Base-by-base conservation (phyloP, 2,329 filamentous ascomycete genomes). In the Dothideomycetes sp. region DNA sequence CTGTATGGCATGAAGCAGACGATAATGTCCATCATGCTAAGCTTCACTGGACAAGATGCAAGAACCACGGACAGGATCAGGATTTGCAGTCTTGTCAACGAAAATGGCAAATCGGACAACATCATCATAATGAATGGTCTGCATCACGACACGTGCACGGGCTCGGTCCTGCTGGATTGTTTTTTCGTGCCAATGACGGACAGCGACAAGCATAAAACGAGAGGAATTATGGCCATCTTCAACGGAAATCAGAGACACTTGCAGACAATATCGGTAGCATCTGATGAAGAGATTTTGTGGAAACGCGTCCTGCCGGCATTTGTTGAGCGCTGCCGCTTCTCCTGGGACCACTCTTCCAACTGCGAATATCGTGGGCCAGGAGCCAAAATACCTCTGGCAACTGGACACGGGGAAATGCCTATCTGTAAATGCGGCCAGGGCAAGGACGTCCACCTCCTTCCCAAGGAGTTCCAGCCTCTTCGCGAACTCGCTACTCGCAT, bases 321-420 rank as follows among this genome's bases (percentile, higher is more conserved):
- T 29, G 51, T 49, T 14, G 60, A 63, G 38, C 57, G 63, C n/a
- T 64, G 61, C 38, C 53, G 62, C 5, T 27, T 27, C 12, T 43
- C 43, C 5, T 65, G 61, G 62, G 46, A 49, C 17, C 63, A 66
- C 42, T 40, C 41, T 10, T 9, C 45, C 1, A 41, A 44, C 3
- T 66, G 63, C 45, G 50, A 55, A 34, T 62, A 61, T 43, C 38
- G 24, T 3, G n/a, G n/a, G n/a, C 17, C 5, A 2, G 24, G 40
- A 4, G 36, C 40, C 12, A 38, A 45, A n/a, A 51, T 58, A 5
- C 51, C 51, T 1, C 33, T 59, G 3, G 52, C 52, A 2, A 31
- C 45, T 4, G 51, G 8, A 1, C 12, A n/a, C 3, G 16, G 15
- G n/a, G 18, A 35, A 19, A 17, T 32, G 1, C 42, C 47, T 4